These are phyloP conservation scores for Cyclostephanos invisitatus DNA, from an alignment of 108 stramenopile genomes.

Conservation along the genomic window DNA sequence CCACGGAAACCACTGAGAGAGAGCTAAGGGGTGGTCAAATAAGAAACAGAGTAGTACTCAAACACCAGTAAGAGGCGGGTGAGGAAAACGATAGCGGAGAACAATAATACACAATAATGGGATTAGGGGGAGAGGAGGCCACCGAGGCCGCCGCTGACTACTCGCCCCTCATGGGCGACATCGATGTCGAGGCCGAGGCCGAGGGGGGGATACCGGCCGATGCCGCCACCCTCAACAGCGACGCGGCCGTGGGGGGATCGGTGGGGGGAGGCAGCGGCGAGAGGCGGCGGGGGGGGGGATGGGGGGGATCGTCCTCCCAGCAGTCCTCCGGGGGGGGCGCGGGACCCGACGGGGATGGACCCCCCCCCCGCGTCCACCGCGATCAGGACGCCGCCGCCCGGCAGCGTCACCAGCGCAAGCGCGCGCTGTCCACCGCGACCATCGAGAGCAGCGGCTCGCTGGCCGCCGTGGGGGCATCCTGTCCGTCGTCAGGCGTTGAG, in stretches of 20 bases:
- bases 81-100: too few relatives aligned
- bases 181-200: background rate
- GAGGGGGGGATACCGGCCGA: slow-evolving; percentile 10
- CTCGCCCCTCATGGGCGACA: background rate
- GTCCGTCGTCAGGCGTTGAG: background rate
- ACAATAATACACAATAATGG: background rate
- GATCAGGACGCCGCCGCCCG: slow-evolving; percentile 2
- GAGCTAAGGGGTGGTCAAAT: too few relatives aligned
- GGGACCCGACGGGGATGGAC: background rate
- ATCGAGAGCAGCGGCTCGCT: background rate
- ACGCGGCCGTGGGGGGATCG: slow-evolving; percentile 28
- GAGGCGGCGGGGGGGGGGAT: slow-evolving; percentile 1
- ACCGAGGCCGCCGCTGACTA: background rate
- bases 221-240: slow-evolving; percentile 28
- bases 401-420: slow-evolving; percentile 28
- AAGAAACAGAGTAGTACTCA: too few relatives aligned
- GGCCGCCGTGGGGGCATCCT: background rate
- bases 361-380: too few relatives aligned
- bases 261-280: background rate
- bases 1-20: too few relatives aligned
- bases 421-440: slow-evolving; percentile 21
- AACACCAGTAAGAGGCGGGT: background rate
- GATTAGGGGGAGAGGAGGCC: background rate
- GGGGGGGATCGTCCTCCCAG: background rate
- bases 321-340: background rate